Evolutionary conservation across 2,329 filamentous ascomycete species (phyloP), one percentile per base, ranked within the genome.

Genomic region (Hypoxylon sp.): DNA sequence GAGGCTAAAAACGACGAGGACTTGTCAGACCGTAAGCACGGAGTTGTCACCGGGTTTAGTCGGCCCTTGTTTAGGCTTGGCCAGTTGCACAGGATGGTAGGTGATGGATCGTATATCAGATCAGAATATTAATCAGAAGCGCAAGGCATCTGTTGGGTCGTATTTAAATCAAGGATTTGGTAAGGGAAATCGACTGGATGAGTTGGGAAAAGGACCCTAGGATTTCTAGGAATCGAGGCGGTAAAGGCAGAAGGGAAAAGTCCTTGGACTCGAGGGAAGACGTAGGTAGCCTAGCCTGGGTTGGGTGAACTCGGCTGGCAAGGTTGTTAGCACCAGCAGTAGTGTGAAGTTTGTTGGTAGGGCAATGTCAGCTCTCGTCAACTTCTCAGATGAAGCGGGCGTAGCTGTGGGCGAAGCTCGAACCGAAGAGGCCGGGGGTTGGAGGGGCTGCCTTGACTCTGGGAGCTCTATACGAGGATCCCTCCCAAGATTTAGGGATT

Each of bases 11-110:
- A 61, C 66, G 66, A 72, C 61, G 59, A 68, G 60, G 44, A 66
- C 61, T 61, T 64, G 72, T 74, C 69, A 72, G 69, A 72, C 72
- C 66, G 68, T 64, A 72, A 73, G 65, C 55, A 65, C 64, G 68
- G 65, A 68, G 71, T 67, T 64, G 51, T 64, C 66, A 27, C 62
- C 70, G 74, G 75, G 62, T 73, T 72, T 72, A 66, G 57, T 73
- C 70, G 71, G 74, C 66, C 71, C 66, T 72, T 55, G 49, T 68
- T 68, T 62, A 44, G 64, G 64, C 54, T 49, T 69, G 66, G 61
- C 51, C 64, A 62, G 74, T 75, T 60, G 65, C 71, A 76, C 72
- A 64, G 62, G 61, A 68, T 7, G 40, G 40, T 44, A 44, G 60
- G 65, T 71, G 66, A 70, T 64, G 35, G 40, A 61, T 72, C 70